Base-by-base conservation (phyloP, 345 rosid species). In the Aurinia saxatilis region DNA sequence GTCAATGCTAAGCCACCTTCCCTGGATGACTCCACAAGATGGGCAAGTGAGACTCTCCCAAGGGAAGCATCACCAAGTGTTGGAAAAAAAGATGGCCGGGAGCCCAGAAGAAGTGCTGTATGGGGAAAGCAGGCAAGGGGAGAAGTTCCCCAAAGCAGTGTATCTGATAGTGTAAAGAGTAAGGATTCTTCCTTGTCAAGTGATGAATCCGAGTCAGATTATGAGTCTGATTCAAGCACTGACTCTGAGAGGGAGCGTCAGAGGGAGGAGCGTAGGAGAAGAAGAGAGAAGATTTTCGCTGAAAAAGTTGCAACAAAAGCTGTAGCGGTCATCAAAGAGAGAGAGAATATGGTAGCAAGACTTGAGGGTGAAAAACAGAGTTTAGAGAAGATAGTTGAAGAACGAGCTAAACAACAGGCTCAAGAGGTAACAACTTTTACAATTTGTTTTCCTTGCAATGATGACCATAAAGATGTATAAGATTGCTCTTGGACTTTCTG, bases 291-390 rank as follows among this genome's bases (percentile, higher is more conserved):
- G 76, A 52, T 87, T 71, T 79, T 89, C 51, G 84, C 95, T 53
- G 95, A 89, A 77, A 79, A 71, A 75, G 85, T 80, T 17, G 93
- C 93, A 18, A 85, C 90, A 63, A 89, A 84, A 78, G 88, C 93
- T 60, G 78, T 70, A 34, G 85, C 73, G 48, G 86, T 79, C 39
- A 84, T 89, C 64, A 87, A 80, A 80, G 95, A 89, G 73, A 81
- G 80, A 48, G 98, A 92, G 74, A 82, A 92, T 72, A 59, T 68
- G 76, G 87, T 89, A 61, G 98, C 98, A 25, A 83, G 84, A 75
- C 78, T 89, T 63, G 96, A 92, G 73, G 98, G 98, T 11, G 96
- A 92, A 78, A 92, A 92, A 74, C 86, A 82, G 75, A 87, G 91
- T 73, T 71, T 92, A 75, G 98, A 89, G 87, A 92, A 89, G 71